Percentiles rank a stretch among this genome's conserved stretches.
phyloP scores from a whole-genome alignment of 1,139 yeast species.

The Arxiozyma bovina region DNA sequence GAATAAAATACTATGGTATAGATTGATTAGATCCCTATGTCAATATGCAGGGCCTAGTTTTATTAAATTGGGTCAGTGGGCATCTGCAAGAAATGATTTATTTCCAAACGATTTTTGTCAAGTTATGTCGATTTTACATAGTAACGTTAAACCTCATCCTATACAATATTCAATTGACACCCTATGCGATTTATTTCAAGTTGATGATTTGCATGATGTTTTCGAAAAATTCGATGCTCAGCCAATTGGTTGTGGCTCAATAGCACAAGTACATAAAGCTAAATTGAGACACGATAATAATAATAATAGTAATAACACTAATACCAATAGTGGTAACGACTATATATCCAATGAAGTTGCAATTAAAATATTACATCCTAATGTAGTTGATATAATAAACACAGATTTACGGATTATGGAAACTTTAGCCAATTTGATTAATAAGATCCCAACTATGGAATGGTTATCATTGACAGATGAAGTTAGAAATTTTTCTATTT shows the following conservation, averaged over 20 bases:
- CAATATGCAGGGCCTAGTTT: conserved; percentile 92
- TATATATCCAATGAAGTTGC: conserved; percentile 49
- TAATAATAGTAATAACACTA: not conserved
- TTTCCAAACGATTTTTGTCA: conserved; percentile 74
- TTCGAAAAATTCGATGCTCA: conserved; percentile 68
- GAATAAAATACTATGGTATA: conserved; percentile 65
- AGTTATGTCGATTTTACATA: conserved; percentile 69
- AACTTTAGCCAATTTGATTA: conserved; percentile 62
- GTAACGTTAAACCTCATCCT: conserved; percentile 72
- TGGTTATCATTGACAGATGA: conserved; percentile 95
- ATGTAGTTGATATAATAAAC: conserved; percentile 59
- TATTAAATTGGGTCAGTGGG: conserved; percentile 97
- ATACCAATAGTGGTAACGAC: not conserved
- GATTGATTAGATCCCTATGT: conserved; percentile 54
- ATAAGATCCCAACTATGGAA: conserved; percentile 84
- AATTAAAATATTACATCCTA: conserved; percentile 86
- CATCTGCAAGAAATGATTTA: conserved; percentile 95
- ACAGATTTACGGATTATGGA: conserved; percentile 80
- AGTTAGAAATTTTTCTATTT: conserved; percentile 73
- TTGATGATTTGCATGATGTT: conserved; percentile 49
- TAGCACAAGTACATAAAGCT: conserved; percentile 89
- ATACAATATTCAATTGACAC: conserved; percentile 50
- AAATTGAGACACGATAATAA: conserved; percentile 36
- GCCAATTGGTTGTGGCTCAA: conserved; percentile 94
- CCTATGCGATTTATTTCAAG: conserved; percentile 53